Evolutionary conservation across 2,329 filamentous ascomycete species (phyloP).

Genomic region (Teratosphaeria destructans): DNA sequence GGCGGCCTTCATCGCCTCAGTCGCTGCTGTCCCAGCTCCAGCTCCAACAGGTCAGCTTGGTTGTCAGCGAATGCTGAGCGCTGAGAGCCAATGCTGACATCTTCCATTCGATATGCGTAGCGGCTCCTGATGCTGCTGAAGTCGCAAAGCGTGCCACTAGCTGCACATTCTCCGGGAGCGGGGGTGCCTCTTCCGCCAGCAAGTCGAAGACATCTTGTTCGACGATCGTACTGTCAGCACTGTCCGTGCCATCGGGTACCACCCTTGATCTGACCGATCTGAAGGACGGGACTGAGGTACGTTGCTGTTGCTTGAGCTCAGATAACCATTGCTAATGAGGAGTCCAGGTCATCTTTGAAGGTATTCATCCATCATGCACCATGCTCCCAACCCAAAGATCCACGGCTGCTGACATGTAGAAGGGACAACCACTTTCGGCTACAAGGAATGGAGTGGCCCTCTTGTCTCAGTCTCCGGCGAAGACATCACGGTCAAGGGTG

Average conservation of each 20-base stretch:
- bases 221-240: slow-evolving; percentile 28
- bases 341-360: slow-evolving; percentile 48
- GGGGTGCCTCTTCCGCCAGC: slow-evolving; percentile 17
- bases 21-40: not conserved
- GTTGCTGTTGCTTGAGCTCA: not conserved
- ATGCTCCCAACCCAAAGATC: not conserved
- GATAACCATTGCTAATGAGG: not conserved
- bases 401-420: not conserved
- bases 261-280: slow-evolving; percentile 29
- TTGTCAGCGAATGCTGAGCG: not conserved
- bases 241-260: slow-evolving; percentile 27
- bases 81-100: not conserved
- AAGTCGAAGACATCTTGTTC: slow-evolving; percentile 21
- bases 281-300: slow-evolving; percentile 24
- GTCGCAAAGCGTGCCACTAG: slow-evolving; percentile 12
- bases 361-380: not conserved
- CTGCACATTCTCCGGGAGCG: slow-evolving; percentile 24
- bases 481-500: slow-evolving; percentile 44
- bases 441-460: slow-evolving; percentile 55
- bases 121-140: slow-evolving; percentile 3
- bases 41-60: not conserved
- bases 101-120: not conserved
- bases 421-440: slow-evolving; percentile 55
- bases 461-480: slow-evolving; percentile 52
- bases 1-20: not conserved